A percentile compares a stretch with the other conserved stretches of the same genome.
These are phyloP conservation scores for Beta lomatogona DNA, from an alignment of 179 eudicot genomes.

Conservation along the genomic window DNA sequence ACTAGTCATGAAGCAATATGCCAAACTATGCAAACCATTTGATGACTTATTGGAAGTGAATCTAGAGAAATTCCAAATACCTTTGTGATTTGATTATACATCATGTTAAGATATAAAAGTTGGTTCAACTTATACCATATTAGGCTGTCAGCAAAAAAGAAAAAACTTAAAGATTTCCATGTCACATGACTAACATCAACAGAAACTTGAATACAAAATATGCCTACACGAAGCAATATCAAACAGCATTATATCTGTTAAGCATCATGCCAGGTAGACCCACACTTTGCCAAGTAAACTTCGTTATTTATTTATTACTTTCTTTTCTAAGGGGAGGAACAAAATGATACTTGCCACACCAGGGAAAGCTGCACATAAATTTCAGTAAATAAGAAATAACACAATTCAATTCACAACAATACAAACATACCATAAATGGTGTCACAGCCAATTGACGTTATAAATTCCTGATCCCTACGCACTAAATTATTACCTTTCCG, in stretches of 20 bases:
- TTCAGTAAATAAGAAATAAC: not conserved
- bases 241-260: not conserved
- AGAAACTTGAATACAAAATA: not conserved
- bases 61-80: not conserved
- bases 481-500: slow-evolving; percentile 51
- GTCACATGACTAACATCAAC: not conserved
- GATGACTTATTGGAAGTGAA: not conserved
- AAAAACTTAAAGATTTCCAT: not conserved
- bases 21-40: not conserved
- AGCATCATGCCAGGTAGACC: not conserved
- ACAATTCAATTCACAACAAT: not conserved
- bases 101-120: not conserved
- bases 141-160: not conserved
- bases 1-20: not conserved
- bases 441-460: not conserved
- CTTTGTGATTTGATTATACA: not conserved
- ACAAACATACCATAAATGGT: not conserved
- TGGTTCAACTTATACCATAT: not conserved
- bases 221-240: not conserved
- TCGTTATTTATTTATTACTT: too few relatives aligned
- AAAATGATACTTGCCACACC: not conserved
- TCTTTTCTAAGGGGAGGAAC: not conserved
- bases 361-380: not conserved
- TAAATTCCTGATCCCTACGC: not conserved
- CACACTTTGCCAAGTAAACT: not conserved